These are phyloP conservation scores for Microthlaspi erraticum DNA, from an alignment of 345 rosid genomes.

Conservation along the genomic window DNA sequence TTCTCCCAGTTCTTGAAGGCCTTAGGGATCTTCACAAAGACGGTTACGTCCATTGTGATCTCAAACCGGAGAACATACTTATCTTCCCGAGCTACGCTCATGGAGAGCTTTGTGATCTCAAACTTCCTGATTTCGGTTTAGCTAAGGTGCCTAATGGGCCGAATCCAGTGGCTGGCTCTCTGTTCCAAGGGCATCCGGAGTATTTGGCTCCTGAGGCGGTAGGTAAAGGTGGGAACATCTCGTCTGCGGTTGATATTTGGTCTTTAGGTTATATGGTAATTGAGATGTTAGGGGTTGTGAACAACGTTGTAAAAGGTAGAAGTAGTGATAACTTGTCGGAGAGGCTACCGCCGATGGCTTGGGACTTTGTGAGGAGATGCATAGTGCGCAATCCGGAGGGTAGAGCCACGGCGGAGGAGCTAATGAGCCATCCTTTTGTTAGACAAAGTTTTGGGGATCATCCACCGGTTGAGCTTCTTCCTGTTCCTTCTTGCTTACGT, in stretches of 20 bases:
- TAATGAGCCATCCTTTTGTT: slow-evolving; percentile 28
- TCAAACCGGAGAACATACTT: slow-evolving; percentile 21
- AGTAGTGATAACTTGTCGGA: neutral
- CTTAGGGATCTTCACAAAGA: slow-evolving; percentile 24
- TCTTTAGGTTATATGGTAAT: slow-evolving; percentile 18
- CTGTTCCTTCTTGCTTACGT: slow-evolving; percentile 7
- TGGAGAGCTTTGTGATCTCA: slow-evolving; percentile 34
- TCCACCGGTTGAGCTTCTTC: slow-evolving; percentile 36
- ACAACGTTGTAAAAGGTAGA: neutral
- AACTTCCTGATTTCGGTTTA: slow-evolving; percentile 20
- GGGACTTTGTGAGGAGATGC: slow-evolving; percentile 18
- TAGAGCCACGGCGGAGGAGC: slow-evolving; percentile 23
- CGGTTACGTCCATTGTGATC: slow-evolving; percentile 22
- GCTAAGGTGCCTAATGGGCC: slow-evolving; percentile 30
- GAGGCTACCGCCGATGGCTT: neutral
- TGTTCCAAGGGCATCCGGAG: neutral
- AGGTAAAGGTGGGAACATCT: neutral
- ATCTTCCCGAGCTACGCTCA: slow-evolving; percentile 23
- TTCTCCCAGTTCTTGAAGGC: slow-evolving; percentile 5
- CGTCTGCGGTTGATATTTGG: slow-evolving; percentile 30
- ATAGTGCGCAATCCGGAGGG: neutral
- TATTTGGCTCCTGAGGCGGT: slow-evolving; percentile 28
- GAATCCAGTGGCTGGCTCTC: slow-evolving; percentile 2
- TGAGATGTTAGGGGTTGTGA: slow-evolving; percentile 7
- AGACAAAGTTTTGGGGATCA: slow-evolving; percentile 4